Base-by-base conservation (phyloP, 176 grass and related monocot species). In the Elymus sibiricus region DNA sequence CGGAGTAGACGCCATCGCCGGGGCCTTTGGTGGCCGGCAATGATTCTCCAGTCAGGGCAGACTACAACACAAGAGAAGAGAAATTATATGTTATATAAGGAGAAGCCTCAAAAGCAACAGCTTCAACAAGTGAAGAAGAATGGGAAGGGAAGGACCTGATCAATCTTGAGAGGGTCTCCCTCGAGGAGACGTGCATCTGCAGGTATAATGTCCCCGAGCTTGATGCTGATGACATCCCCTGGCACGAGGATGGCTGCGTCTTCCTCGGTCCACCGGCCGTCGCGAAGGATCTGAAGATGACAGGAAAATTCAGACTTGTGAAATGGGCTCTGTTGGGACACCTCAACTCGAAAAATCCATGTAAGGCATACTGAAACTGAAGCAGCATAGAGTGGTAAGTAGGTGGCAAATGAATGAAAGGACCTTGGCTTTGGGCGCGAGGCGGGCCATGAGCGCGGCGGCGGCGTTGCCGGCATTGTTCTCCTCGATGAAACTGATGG, bases 141-240 rank as follows among this genome's bases (percentile, higher is more conserved):
- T 22, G 12, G 25, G 4, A 90, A 28, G 76, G 81, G 0, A 56
- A 74, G 44, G 4, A 95, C 93, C 90, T 95, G 94, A 73, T 96
- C 94, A 11, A 96, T 96, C 85, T 93, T 96, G 24, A 96, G 86
- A 32, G 94, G 91, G 86, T 96, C 94, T 4, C 94, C 94, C 29
- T 93, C 94, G 4, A 96, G 89, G 74, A 96, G 94, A 25, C 94
- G 94, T 1, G 94, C 89, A 27, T 96, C 94, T 9, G 94, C 94
- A 66, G 93, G 90, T 64, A 95, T 83, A 15, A 95, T 95, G 44
- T 95, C 93, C 47, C 93, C 93, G 16, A 95, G 90, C 79, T 95
- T 95, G 69, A 95, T 88, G 78, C 93, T 95, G 9, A 92, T 70
- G 17, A 95, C 74, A 11, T 95, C 93, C 47, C 93, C 93, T 24